Evolutionary conservation across 768 basidiomycete genomes (phyloP).

Genomic region (Suillus sp.): DNA sequence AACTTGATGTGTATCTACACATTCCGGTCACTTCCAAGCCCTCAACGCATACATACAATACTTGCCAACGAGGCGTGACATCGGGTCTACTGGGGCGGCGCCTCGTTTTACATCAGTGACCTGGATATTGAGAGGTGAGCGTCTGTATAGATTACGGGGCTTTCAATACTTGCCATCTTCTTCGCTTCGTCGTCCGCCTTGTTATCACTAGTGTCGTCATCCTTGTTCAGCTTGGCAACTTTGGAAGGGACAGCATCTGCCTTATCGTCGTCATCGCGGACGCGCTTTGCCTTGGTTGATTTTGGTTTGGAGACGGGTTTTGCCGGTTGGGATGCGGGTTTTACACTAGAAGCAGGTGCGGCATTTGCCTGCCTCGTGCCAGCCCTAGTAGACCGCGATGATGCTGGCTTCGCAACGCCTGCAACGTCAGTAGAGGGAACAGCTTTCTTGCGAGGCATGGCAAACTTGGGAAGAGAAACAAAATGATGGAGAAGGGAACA

Average conservation of each 20-base stretch:
- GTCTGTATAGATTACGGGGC: neutral
- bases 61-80: constrained; percentile 48
- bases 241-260: constrained; percentile 16
- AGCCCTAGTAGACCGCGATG: constrained; percentile 36
- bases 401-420: constrained; percentile 25
- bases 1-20: constrained; percentile 53
- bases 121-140: constrained; percentile 30
- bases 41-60: constrained; percentile 17
- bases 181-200: constrained; percentile 25
- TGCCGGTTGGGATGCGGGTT: constrained; percentile 18
- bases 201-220: constrained; percentile 27
- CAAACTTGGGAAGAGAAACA: neutral
- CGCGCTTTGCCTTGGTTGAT: constrained; percentile 29
- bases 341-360: constrained; percentile 24
- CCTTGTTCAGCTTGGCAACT: constrained; percentile 27
- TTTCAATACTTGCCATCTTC: constrained; percentile 44
- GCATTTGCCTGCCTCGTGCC: constrained; percentile 31
- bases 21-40: neutral
- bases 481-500: neutral
- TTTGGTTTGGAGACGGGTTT: constrained; percentile 31
- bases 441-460: constrained; percentile 50
- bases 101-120: constrained; percentile 54
- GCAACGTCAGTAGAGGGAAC: constrained; percentile 26
- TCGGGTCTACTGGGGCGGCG: constrained; percentile 56
- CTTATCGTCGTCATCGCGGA: constrained; percentile 17